Evolutionary conservation across 2,329 filamentous ascomycete species (phyloP).

Genomic region (Meredithiella fracta): DNA sequence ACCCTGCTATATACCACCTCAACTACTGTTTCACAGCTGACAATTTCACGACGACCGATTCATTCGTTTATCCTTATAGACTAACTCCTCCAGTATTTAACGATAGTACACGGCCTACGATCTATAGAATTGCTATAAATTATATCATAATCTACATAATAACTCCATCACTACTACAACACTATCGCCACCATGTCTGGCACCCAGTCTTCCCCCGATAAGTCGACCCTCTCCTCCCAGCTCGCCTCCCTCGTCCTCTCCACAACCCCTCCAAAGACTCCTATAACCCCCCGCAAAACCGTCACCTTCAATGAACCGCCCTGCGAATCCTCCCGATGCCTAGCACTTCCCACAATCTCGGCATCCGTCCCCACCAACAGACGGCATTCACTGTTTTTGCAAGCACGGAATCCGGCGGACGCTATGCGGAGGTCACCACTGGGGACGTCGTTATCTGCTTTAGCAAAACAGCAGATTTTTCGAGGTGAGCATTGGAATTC

Average conservation of each 20-base stretch:
- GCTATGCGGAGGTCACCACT: not conserved
- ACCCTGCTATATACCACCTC: too few species aligned
- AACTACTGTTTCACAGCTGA: too few species aligned
- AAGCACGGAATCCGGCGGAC: not conserved
- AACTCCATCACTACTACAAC: too few species aligned
- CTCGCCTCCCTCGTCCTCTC: not conserved
- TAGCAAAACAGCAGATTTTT: not conserved
- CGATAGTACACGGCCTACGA: too few species aligned
- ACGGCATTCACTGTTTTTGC: not conserved
- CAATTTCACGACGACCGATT: too few species aligned
- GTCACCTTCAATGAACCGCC: constrained; percentile 10
- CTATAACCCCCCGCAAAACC: constrained; percentile 9
- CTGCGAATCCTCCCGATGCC: constrained; percentile 2
- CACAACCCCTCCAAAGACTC: not conserved
- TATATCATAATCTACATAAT: too few species aligned
- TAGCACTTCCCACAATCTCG: not conserved
- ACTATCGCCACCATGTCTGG: too few species aligned
- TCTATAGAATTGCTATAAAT: too few species aligned
- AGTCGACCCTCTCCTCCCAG: not conserved
- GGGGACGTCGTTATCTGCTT: not conserved
- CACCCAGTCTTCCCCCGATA: too few species aligned
- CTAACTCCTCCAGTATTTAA: too few species aligned
- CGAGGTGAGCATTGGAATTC: not conserved
- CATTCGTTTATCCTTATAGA: too few species aligned
- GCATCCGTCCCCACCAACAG: not conserved